Percentiles rank a stretch among this genome's conserved stretches.
phyloP scores from a whole-genome alignment of 352 stramenopile genomes.

The Phytophthora europaea region DNA sequence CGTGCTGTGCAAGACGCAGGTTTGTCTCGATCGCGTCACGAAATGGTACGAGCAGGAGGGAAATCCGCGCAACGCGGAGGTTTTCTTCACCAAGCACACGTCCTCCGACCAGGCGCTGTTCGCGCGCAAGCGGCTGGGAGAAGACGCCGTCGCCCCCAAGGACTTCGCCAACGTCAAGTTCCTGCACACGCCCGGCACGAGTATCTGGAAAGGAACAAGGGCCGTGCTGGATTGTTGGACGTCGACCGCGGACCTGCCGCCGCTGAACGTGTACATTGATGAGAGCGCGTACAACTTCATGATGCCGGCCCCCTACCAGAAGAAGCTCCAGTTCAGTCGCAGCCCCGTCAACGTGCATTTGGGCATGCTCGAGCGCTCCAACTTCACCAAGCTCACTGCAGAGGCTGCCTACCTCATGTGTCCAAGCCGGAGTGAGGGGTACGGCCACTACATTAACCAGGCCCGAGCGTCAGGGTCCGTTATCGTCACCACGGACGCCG shows the following conservation, averaged over 20 bases:
- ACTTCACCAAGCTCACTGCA: slow-evolving; percentile 54
- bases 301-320: slow-evolving; percentile 27
- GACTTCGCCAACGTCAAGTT: slow-evolving; percentile 49
- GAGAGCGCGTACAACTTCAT: slow-evolving; percentile 41
- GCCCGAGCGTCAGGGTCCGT: slow-evolving; percentile 52
- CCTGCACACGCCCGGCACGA: slow-evolving; percentile 46
- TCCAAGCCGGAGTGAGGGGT: slow-evolving; percentile 69
- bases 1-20: slow-evolving; percentile 59
- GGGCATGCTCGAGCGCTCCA: slow-evolving; percentile 31
- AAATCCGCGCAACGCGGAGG: slow-evolving; percentile 55
- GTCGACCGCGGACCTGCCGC: slow-evolving; percentile 43
- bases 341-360: slow-evolving; percentile 33
- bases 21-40: slow-evolving; percentile 53
- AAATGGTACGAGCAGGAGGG: slow-evolving; percentile 69
- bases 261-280: slow-evolving; percentile 54
- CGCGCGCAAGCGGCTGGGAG: slow-evolving; percentile 33
- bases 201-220: slow-evolving; percentile 60
- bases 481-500: slow-evolving; percentile 53
- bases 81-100: slow-evolving; percentile 74
- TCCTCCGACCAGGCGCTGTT: slow-evolving; percentile 58
- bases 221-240: slow-evolving; percentile 65
- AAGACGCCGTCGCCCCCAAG: slow-evolving; percentile 31
- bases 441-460: slow-evolving; percentile 80
- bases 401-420: slow-evolving; percentile 63
- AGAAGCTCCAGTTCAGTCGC: slow-evolving; percentile 24